These are phyloP conservation scores for Hypoxylon cercidicola DNA, from an alignment of 495 filamentous ascomycete species.

Conservation along the genomic window DNA sequence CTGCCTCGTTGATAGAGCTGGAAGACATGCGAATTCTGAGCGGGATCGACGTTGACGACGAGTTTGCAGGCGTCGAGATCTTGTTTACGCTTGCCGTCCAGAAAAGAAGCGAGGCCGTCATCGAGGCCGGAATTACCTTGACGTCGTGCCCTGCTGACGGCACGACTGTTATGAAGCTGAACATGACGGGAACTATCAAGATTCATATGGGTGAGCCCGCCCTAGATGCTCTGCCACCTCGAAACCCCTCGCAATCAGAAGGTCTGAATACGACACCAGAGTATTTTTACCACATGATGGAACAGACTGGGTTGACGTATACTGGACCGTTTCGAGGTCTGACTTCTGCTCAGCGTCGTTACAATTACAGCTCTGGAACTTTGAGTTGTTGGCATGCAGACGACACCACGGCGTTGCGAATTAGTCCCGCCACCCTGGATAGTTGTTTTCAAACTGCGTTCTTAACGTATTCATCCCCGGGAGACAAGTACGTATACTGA, in stretches of 20 bases:
- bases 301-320: conserved; percentile 53
- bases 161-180: conserved; percentile 49
- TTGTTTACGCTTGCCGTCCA: conserved; percentile 53
- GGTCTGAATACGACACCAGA: conserved; percentile 48
- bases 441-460: conserved; percentile 59
- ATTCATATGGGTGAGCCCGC: conserved; percentile 48
- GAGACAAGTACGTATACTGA: conserved; percentile 47
- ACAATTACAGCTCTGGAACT: conserved; percentile 56
- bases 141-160: conserved; percentile 50
- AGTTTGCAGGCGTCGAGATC: conserved; percentile 56
- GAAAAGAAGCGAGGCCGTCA: conserved; percentile 4
- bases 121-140: conserved; percentile 54
- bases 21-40: conserved; percentile 53
- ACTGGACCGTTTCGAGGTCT: conserved; percentile 56
- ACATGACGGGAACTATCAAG: conserved; percentile 48
- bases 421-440: conserved; percentile 62
- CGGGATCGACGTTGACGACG: conserved; percentile 62
- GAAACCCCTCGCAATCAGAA: conserved; percentile 42
- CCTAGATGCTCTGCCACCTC: conserved; percentile 36
- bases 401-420: conserved; percentile 46
- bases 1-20: conserved; percentile 53
- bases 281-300: conserved; percentile 59
- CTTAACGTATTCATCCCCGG: conserved; percentile 56
- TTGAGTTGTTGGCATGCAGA: conserved; percentile 47
- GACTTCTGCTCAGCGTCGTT: conserved; percentile 51